Evolutionary conservation across 495 filamentous ascomycete species (phyloP).

Genomic region (Achaetomiella virescens): DNA sequence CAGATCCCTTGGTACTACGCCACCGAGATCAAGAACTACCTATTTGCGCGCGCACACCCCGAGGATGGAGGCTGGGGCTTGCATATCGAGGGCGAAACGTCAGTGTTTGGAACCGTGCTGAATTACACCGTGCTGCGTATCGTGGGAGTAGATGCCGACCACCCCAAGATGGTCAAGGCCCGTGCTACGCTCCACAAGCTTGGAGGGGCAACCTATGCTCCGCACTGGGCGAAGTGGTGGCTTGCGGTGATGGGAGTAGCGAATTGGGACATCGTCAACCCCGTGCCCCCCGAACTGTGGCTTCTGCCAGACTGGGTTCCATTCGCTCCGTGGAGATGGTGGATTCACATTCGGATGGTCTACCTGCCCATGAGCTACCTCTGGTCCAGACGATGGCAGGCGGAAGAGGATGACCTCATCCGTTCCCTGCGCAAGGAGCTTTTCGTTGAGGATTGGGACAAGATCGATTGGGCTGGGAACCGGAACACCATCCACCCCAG

Average conservation of each 20-base stretch:
- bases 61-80: conserved; percentile 95
- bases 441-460: conserved; percentile 71
- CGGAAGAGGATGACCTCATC: conserved; percentile 64
- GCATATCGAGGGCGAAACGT: conserved; percentile 92
- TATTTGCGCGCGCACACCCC: conserved; percentile 79
- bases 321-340: conserved; percentile 94
- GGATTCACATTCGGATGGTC: conserved; percentile 94
- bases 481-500: conserved; percentile 72
- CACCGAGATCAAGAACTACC: conserved; percentile 88
- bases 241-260: conserved; percentile 75
- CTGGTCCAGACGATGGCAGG: conserved; percentile 70
- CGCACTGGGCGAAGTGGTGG: conserved; percentile 97
- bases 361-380: conserved; percentile 89
- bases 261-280: conserved; percentile 90
- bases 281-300: conserved; percentile 90
- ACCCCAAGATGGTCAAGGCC: conserved; percentile 81
- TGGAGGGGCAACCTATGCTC: conserved; percentile 76
- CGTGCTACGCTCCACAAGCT: conserved; percentile 75
- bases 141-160: conserved; percentile 82
- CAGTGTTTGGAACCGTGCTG: conserved; percentile 81
- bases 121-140: conserved; percentile 84
- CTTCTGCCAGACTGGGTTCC: conserved; percentile 93
- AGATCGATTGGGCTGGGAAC: conserved; percentile 68
- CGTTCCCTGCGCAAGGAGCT: conserved; percentile 72
- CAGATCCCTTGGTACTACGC: conserved; percentile 74